Evolutionary conservation across 2,329 filamentous ascomycete genomes (phyloP).

Genomic region (Pseudogymnoascus sp.): DNA sequence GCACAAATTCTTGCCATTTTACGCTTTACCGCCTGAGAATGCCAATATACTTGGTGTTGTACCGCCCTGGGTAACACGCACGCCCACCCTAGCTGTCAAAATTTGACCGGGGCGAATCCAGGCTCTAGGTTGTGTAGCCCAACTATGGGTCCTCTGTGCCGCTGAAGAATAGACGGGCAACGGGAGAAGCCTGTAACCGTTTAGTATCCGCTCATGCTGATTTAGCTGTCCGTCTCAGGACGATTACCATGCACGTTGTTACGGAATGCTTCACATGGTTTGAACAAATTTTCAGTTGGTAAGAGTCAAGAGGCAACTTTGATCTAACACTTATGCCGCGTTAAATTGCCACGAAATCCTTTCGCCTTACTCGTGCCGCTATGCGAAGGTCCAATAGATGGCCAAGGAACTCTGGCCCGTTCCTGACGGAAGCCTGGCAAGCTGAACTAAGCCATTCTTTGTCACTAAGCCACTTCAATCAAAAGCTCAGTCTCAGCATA

Average conservation of each 20-base stretch:
- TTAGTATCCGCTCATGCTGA: slow-evolving; percentile 2
- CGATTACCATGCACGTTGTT: background rate
- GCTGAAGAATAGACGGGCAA: background rate
- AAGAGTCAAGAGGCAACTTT: background rate
- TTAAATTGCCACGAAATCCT: slow-evolving; percentile 1
- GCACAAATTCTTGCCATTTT: background rate
- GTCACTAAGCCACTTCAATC: background rate
- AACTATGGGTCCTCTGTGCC: background rate
- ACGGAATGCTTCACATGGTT: background rate
- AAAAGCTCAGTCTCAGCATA: background rate
- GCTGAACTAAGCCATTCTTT: background rate
- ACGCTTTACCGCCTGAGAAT: background rate
- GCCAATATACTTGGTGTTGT: slow-evolving; percentile 2
- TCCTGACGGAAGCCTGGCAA: slow-evolving; percentile 1
- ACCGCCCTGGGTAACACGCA: background rate
- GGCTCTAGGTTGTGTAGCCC: background rate
- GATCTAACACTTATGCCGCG: background rate
- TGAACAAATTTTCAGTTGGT: background rate
- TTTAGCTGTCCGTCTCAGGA: background rate
- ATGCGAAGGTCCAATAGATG: background rate
- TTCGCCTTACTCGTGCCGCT: background rate
- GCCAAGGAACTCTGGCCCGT: slow-evolving; percentile 2
- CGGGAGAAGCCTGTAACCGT: background rate
- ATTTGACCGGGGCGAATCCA: background rate
- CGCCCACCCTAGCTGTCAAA: background rate